phyloP scores from a whole-genome alignment of 1,139 yeast species.

The Pichia sp. region DNA sequence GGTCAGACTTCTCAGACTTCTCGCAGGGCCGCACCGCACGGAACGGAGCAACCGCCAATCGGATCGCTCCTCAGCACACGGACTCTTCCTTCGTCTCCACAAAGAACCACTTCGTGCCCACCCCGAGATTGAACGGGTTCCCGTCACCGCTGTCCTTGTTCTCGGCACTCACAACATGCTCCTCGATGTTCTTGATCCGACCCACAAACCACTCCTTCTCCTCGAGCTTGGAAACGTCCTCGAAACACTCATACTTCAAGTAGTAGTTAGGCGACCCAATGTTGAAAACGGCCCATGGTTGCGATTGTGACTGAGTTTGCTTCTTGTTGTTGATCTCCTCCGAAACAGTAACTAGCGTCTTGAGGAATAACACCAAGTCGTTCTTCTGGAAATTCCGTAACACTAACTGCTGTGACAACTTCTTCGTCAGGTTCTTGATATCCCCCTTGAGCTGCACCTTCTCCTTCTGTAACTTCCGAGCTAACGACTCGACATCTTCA shows the following conservation, averaged over 20 bases:
- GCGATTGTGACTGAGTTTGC: constrained; percentile 30
- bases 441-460: constrained; percentile 53
- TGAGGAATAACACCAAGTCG: constrained; percentile 80
- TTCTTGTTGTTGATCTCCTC: not conserved
- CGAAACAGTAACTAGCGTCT: constrained; percentile 42
- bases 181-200: constrained; percentile 50
- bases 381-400: constrained; percentile 63
- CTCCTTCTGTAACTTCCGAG: constrained; percentile 81
- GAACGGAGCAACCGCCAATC: too few species aligned
- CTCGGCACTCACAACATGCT: constrained; percentile 42
- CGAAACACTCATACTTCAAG: constrained; percentile 39
- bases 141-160: constrained; percentile 33
- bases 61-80: too few species aligned
- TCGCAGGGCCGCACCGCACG: too few species aligned
- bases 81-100: constrained; percentile 48
- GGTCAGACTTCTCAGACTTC: too few species aligned
- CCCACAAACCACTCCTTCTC: constrained; percentile 74
- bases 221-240: constrained; percentile 28
- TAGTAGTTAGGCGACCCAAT: constrained; percentile 79
- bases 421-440: constrained; percentile 37
- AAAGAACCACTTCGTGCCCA: constrained; percentile 49
- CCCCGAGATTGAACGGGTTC: constrained; percentile 50
- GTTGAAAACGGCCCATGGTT: constrained; percentile 88
- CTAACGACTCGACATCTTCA: constrained; percentile 88
- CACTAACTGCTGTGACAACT: constrained; percentile 53